Base-by-base conservation (phyloP, 2,329 filamentous ascomycete genomes). In the Calonectria honghensis region DNA sequence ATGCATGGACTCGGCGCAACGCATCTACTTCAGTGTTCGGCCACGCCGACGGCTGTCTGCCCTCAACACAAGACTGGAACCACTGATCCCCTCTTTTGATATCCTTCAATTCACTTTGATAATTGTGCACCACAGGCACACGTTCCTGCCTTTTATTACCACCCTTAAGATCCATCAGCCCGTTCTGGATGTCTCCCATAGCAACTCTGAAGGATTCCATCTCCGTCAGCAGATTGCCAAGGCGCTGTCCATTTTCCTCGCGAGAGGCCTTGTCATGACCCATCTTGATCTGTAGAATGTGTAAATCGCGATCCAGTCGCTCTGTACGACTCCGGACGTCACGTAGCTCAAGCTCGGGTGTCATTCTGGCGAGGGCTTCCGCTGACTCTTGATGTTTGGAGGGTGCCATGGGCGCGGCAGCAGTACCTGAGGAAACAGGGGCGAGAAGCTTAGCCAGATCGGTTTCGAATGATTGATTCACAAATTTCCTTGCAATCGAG, bases 351-450 rank as follows among this genome's bases (percentile, higher is more conserved):
- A 86, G 81, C 76, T 86, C 85, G n/a, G 83, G 76, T 7, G 82
- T 85, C 82, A 86, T 85, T 52, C 75, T 79, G 6, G 85, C 82
- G n/a, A 86, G 79, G 39, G 82, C 81, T 4, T 85, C 81, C 50
- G 84, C 83, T 35, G 81, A 79, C 13, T 74, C 73, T 35, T 81
- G 52, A 10, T 83, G 77, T 16, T 59, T 78, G 1, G 66, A 64
- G 35, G 70, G 29, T 24, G 54, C n/a, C 4, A 32, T 57, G 4
- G 61, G 18, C 1, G 48, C 27, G 18, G 18, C 27, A 6, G 24
- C 7, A 2, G 64, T 6, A 18, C 24, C 31, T 13, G 54, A n/a
- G 18, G 64, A 27, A 18, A 51, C 4, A 14, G 51, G 35, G 1
- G 70, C 31, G 27, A 68, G 5, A 20, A 41, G 29, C 27, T 27